Base-by-base conservation (phyloP, 331 rosid species). In the Arachis monticola region DNA sequence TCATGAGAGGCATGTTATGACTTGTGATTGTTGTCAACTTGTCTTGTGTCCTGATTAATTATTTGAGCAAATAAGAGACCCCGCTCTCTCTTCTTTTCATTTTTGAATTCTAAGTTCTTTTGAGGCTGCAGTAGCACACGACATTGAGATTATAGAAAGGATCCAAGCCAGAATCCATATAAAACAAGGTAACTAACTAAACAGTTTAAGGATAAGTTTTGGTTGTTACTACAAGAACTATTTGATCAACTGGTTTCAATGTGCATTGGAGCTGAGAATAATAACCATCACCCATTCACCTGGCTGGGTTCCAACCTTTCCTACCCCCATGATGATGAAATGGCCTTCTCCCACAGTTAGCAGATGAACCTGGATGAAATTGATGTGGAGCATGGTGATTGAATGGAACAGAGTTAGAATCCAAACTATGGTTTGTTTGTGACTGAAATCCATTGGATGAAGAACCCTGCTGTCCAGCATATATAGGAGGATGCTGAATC, bases 261-360 rank as follows among this genome's bases (percentile, higher is more conserved):
- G 22, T 14, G 70, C 64, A 68, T 7, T 38, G 12, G 41, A 64
- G 59, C 9, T 47, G 14, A 63, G 10, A 58, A 6, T 38, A 38
- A 38, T 35, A 35, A 35, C 40, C 40, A 35, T 0, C 40, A 35
- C 4, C 40, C 51, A 60, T 60, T 87, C 82, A 85, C 57, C 48
- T 79, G 32, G 81, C 60, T 45, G 84, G 80, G 60, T 59, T 74
- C 83, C 85, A 42, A 3, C 83, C 81, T 63, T 38, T 79, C 60
- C 85, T 77, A 31, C 85, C 84, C 10, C 90, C 84, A 35, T 35
- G 73, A 35, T 35, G 67, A 14, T 64, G 77, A 69, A 55, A 57
- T 11, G 81, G 76, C 69, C 69, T 79, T 55, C 89, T 82, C 69
- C 88, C 88, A 53, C 5, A 81, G 44, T 63, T 30, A 42, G 80